Evolutionary conservation across 2,329 filamentous ascomycete species (phyloP).

Genomic region (Tolypocladium endophyticum): DNA sequence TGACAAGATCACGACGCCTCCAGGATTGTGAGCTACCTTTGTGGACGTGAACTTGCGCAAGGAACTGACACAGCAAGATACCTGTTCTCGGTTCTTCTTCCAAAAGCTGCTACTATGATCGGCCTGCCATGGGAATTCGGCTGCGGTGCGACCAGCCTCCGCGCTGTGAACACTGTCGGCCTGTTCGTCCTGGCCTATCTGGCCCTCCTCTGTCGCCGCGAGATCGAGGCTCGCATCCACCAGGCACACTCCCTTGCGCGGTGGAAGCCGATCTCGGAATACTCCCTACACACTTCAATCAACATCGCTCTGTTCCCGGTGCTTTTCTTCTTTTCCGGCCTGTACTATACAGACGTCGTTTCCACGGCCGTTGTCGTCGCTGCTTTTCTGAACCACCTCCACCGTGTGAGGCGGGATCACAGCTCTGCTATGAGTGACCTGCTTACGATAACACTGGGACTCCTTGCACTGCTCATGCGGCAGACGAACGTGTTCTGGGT

Average conservation of each 20-base stretch:
- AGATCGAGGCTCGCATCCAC: conserved; percentile 34
- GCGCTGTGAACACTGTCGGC: conserved; percentile 35
- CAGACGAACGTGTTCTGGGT: conserved; percentile 99
- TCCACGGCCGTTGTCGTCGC: conserved; percentile 67
- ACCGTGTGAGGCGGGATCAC: conserved; percentile 24
- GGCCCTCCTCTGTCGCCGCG: conserved; percentile 39
- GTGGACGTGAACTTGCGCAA: not conserved
- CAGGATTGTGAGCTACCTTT: conserved; percentile 54
- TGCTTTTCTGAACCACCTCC: conserved; percentile 50
- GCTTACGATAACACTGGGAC: conserved; percentile 42
- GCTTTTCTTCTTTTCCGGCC: conserved; percentile 87
- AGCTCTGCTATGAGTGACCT: conserved; percentile 30
- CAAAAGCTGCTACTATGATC: conserved; percentile 8
- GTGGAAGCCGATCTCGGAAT: conserved; percentile 21
- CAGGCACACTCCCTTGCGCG: conserved; percentile 9
- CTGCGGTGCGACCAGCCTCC: conserved; percentile 26
- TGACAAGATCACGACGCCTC: conserved; percentile 93
- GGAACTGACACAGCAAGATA: conserved; percentile 25
- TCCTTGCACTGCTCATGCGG: conserved; percentile 63
- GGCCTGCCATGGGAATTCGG: conserved; percentile 6
- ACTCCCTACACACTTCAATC: conserved; percentile 51
- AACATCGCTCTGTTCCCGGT: conserved; percentile 82
- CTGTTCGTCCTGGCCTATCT: conserved; percentile 29
- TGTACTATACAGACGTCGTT: conserved; percentile 91
- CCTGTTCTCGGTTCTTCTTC: conserved; percentile 26